A percentile compares a stretch with the other conserved stretches of the same genome.
phyloP scores from a whole-genome alignment of 192 early-diverging fungal species.

The Geranomyces variabilis region DNA sequence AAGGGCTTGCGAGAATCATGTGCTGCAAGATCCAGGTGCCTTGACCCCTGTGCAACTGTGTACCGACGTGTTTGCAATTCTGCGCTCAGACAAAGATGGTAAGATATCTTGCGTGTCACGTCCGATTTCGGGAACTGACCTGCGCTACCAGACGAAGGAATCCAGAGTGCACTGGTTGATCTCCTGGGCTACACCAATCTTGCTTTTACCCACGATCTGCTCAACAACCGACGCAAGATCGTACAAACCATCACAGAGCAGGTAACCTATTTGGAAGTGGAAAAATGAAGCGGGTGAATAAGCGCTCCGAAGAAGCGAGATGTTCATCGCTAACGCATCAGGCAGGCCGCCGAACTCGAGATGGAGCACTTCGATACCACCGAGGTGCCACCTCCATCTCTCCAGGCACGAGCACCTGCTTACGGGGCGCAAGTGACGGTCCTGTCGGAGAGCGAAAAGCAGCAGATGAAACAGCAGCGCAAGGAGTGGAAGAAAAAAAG shows the following conservation, averaged over 20 bases:
- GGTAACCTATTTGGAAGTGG: not conserved
- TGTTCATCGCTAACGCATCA: no score
- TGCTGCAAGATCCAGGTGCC: slow-evolving; percentile 36
- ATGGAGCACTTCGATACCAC: not conserved
- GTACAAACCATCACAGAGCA: slow-evolving; percentile 62
- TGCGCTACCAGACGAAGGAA: slow-evolving; percentile 51
- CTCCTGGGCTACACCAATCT: slow-evolving; percentile 74
- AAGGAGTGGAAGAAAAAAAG: slow-evolving; percentile 70
- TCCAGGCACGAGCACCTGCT: slow-evolving; percentile 27
- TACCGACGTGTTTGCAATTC: slow-evolving; percentile 70
- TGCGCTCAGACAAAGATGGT: slow-evolving; percentile 55
- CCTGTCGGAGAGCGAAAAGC: slow-evolving; percentile 63
- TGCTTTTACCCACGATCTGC: slow-evolving; percentile 65
- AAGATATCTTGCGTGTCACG: slow-evolving; percentile 29
- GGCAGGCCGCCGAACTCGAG: not conserved
- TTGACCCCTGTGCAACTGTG: slow-evolving; percentile 63
- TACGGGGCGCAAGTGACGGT: slow-evolving; percentile 71
- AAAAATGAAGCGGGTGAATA: not conserved
- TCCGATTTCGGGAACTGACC: not conserved
- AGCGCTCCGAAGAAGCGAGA: not conserved
- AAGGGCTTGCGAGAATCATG: slow-evolving; percentile 58
- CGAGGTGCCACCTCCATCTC: slow-evolving; percentile 33
- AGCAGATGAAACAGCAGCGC: slow-evolving; percentile 58
- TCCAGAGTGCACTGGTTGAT: slow-evolving; percentile 71
- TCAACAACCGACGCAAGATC: slow-evolving; percentile 61